Conservation (phyloP, 371 early-diverging fungal species). For the Mucor plumbeus region DNA sequence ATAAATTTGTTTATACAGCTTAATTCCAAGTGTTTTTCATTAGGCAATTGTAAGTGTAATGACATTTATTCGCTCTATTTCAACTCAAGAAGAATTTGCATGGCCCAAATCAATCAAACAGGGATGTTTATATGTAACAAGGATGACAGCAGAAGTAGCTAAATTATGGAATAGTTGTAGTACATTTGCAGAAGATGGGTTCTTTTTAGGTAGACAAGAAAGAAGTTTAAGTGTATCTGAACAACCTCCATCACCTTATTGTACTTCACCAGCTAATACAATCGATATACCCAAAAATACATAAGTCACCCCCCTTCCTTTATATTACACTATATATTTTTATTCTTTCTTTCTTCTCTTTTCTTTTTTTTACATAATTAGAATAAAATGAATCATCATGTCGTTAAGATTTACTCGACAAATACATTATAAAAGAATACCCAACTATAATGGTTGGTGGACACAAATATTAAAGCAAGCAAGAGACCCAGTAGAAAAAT, state of each 20-base stretch:
- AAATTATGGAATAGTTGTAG: conserved; percentile 48
- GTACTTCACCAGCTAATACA: conserved; percentile 20
- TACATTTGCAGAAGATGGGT: conserved; percentile 46
- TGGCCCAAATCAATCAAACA: conserved; percentile 55
- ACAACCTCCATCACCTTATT: neutral
- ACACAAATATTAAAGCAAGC: conserved; percentile 33
- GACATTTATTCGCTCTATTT: conserved; percentile 44
- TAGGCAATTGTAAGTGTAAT: conserved; percentile 51
- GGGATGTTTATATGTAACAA: conserved; percentile 51
- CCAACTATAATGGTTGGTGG: conserved; percentile 50
- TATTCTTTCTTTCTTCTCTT: neutral
- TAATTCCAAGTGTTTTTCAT: neutral
- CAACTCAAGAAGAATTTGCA: conserved; percentile 47
- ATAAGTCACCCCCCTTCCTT: neutral
- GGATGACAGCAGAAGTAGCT: conserved; percentile 59
- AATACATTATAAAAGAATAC: conserved; percentile 26
- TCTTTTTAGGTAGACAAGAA: conserved; percentile 28
- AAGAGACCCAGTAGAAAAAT: neutral
- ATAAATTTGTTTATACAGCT: neutral
- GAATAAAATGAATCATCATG: conserved; percentile 12
- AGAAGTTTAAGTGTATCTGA: conserved; percentile 25
- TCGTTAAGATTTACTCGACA: conserved; percentile 18
- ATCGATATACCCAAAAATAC: conserved; percentile 17
- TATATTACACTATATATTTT: neutral
- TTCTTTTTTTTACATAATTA: neutral